Evolutionary conservation across 371 early-diverging fungal species (phyloP).

Genomic region (Gilbertella persicaria): DNA sequence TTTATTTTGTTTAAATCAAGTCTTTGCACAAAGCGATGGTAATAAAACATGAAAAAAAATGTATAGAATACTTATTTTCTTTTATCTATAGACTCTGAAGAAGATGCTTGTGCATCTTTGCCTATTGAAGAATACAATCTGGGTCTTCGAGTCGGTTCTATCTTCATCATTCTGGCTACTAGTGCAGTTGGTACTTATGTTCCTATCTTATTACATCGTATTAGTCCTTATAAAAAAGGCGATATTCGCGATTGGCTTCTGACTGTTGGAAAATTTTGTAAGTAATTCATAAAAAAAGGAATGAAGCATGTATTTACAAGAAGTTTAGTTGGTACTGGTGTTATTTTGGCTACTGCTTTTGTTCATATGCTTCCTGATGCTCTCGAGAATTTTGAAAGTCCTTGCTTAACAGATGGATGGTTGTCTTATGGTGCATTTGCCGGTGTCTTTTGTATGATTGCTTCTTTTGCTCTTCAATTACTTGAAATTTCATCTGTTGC

Average conservation of each 20-base stretch:
- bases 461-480: constrained; percentile 36
- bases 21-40: background rate
- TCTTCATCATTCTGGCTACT: constrained; percentile 31
- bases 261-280: constrained; percentile 31
- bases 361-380: constrained; percentile 67
- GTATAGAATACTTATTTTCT: background rate
- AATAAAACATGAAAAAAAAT: background rate
- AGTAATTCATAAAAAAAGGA: background rate
- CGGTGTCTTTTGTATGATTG: constrained; percentile 38
- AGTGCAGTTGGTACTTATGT: constrained; percentile 28
- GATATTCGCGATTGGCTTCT: constrained; percentile 19
- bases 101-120: constrained; percentile 13
- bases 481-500: constrained; percentile 36
- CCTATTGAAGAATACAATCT: constrained; percentile 20
- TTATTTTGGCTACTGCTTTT: constrained; percentile 78
- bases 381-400: constrained; percentile 30
- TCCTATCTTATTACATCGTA: constrained; percentile 27
- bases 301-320: background rate
- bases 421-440: constrained; percentile 39
- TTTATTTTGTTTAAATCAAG: background rate
- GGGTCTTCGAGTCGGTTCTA: constrained; percentile 23
- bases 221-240: constrained; percentile 22
- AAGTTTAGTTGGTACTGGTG: constrained; percentile 67
- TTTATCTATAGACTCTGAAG: no score
- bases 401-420: constrained; percentile 38